Percentiles rank a stretch among this genome's conserved stretches.
phyloP scores from a whole-genome alignment of 2,329 filamentous ascomycete species.

The Leptosphaerulina australis region DNA sequence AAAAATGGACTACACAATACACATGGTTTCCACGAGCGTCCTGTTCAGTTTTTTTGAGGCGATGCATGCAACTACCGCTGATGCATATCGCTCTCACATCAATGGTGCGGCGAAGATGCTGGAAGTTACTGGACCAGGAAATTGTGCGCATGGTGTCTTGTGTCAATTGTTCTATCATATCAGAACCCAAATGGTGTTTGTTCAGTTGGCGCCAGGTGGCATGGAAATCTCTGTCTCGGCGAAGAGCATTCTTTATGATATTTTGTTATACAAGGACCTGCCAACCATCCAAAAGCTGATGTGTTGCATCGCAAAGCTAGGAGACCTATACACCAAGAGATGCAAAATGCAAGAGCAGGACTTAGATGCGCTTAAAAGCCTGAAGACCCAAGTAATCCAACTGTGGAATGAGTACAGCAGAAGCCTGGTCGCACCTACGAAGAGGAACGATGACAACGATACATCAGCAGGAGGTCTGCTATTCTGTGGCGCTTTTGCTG shows the following conservation, averaged over 20 bases:
- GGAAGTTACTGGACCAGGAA: constrained; percentile 32
- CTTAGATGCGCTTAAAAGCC: background rate
- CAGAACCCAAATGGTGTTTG: constrained; percentile 34
- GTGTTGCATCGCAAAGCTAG: constrained; percentile 27
- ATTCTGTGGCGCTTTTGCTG: constrained; percentile 1
- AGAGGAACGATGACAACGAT: background rate
- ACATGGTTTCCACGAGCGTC: constrained; percentile 41
- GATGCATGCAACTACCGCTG: constrained; percentile 37
- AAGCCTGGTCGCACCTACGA: too few relatives aligned
- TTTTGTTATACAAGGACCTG: constrained; percentile 29
- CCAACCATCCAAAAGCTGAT: constrained; percentile 38
- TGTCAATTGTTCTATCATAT: constrained; percentile 44
- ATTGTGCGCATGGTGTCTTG: constrained; percentile 34
- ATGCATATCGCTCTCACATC: constrained; percentile 40
- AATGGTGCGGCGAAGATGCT: constrained; percentile 39
- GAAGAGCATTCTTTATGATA: constrained; percentile 26
- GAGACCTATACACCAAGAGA: constrained; percentile 21
- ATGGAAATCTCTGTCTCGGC: constrained; percentile 9
- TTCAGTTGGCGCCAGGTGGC: constrained; percentile 24
- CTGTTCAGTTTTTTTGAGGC: constrained; percentile 42
- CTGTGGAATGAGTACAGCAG: constrained; percentile 1
- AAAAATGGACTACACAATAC: constrained; percentile 29
- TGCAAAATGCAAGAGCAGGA: too few relatives aligned
- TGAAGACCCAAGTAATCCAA: background rate
- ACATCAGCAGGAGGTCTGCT: too few relatives aligned